Conservation (phyloP, 177 flowering plant species). For the Vitis hybrid region DNA sequence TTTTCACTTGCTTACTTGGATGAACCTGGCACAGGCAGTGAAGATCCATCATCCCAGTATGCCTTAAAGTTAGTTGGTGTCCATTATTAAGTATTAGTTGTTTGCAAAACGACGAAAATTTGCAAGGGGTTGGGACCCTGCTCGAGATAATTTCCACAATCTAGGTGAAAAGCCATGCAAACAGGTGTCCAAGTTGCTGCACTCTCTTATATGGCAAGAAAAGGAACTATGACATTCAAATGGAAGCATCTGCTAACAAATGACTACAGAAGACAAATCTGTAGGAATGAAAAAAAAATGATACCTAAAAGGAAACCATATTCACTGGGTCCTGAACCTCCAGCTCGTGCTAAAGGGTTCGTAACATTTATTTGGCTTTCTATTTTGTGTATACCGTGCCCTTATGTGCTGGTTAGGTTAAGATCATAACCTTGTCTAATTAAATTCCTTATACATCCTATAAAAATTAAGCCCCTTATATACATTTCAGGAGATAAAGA, state of each 20-base stretch:
- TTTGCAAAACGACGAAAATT: no score
- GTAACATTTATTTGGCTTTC: neutral
- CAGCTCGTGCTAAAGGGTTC: neutral
- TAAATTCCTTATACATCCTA: neutral
- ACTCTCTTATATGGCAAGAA: no score
- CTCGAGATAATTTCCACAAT: no score
- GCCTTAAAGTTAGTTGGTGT: no score
- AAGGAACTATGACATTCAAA: neutral
- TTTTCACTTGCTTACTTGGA: no score
- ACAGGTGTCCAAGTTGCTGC: no score
- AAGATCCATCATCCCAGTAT: no score
- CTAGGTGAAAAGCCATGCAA: no score
- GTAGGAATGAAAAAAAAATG: neutral
- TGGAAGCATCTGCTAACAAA: neutral
- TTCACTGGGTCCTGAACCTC: neutral
- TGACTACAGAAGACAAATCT: neutral
- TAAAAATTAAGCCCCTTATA: neutral
- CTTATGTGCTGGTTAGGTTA: neutral
- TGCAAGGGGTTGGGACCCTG: no score
- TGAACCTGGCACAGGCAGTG: no score
- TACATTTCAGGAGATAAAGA: neutral
- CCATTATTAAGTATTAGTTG: no score
- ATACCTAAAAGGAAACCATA: neutral
- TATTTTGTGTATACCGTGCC: rapidly evolving
- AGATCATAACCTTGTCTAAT: neutral